Evolutionary conservation across 176 grass and related monocot genomes (phyloP).

Genomic region (Echinochloa phyllopogon): DNA sequence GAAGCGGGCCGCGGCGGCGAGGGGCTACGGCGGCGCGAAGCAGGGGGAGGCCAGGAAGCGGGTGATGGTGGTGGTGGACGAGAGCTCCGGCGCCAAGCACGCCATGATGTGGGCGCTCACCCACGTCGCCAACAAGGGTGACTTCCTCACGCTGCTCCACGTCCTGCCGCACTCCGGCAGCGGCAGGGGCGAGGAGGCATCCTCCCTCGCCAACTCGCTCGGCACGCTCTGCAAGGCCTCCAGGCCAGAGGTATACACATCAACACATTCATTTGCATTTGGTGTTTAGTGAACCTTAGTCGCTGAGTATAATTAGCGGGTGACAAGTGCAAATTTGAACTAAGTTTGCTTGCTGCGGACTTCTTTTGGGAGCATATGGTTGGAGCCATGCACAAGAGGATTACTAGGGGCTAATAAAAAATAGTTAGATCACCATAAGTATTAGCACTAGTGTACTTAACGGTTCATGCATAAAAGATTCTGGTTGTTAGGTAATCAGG

Average conservation of each 20-base stretch:
- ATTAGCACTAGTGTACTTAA: neutral
- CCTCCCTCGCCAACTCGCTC: constrained; percentile 77
- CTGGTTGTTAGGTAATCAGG: constrained; percentile 9
- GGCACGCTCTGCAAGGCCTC: constrained; percentile 81
- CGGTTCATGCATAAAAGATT: constrained; percentile 3
- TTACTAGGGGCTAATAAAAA: neutral
- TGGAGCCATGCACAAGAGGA: constrained; percentile 39
- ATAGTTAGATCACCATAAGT: neutral
- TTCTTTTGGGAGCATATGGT: constrained; percentile 34
- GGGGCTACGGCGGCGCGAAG: constrained; percentile 32
- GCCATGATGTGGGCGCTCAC: constrained; percentile 99
- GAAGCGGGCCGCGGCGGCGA: constrained; percentile 47
- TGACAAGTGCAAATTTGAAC: neutral
- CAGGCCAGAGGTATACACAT: constrained; percentile 70
- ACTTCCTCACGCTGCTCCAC: constrained; percentile 90
- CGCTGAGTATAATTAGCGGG: neutral
- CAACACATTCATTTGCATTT: neutral
- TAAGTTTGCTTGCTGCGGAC: neutral
- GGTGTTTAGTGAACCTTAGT: neutral
- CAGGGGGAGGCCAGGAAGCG: constrained; percentile 68
- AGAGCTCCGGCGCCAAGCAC: constrained; percentile 75
- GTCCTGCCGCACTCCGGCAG: constrained; percentile 56
- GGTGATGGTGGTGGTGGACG: constrained; percentile 93
- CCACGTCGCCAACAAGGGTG: constrained; percentile 84
- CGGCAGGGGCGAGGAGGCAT: constrained; percentile 49